Evolutionary conservation across 2,329 filamentous ascomycete genomes (phyloP).

Genomic region (Aspergillus japonicus): DNA sequence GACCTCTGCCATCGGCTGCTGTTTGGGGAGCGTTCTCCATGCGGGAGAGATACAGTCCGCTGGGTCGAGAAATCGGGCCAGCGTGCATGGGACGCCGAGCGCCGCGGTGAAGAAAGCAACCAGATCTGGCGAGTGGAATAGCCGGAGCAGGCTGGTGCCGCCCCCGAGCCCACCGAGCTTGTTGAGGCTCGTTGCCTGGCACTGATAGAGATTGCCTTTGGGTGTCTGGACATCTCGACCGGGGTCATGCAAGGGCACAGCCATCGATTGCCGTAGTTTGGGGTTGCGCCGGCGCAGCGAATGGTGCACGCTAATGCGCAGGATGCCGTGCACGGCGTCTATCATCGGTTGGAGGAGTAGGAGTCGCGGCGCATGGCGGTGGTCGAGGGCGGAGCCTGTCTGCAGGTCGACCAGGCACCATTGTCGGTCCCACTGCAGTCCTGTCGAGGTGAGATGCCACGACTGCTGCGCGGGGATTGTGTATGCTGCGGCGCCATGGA

Average conservation of each 20-base stretch:
- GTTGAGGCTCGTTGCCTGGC: too few species aligned
- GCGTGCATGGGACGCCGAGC: too few species aligned
- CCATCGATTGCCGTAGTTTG: neutral
- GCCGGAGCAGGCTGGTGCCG: too few species aligned
- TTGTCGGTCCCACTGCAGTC: constrained; percentile 8
- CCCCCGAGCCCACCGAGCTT: too few species aligned
- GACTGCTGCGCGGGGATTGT: neutral
- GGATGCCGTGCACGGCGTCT: neutral
- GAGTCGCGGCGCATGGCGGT: neutral
- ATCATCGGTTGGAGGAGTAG: constrained; percentile 4
- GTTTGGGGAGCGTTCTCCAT: too few species aligned
- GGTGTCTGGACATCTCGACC: too few species aligned
- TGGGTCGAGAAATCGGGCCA: too few species aligned
- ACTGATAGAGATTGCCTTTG: too few species aligned
- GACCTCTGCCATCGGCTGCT: too few species aligned
- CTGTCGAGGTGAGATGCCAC: neutral
- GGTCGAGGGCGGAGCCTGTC: neutral
- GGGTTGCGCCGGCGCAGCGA: neutral
- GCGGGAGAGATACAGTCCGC: too few species aligned
- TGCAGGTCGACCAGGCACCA: constrained; percentile 6
- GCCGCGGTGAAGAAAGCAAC: too few species aligned
- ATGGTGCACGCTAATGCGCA: constrained; percentile 1
- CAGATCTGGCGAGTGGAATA: too few species aligned
- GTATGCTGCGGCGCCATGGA: constrained; percentile 3
- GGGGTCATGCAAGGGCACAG: neutral